Evolutionary conservation across 768 basidiomycete genomes (phyloP).

Genomic region (Chiua virens): DNA sequence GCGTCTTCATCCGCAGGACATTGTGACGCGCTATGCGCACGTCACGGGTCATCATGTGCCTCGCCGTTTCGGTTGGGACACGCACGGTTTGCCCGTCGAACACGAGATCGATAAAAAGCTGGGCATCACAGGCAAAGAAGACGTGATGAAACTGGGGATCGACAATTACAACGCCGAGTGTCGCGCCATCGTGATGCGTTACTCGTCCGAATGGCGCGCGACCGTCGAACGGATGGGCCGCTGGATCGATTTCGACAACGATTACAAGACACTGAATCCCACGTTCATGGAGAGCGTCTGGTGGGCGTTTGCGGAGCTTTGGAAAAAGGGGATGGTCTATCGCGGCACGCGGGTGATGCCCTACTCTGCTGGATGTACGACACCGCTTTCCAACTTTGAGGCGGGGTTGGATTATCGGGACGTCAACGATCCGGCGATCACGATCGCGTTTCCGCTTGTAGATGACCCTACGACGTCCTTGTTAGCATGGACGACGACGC

Average conservation of each 20-base stretch:
- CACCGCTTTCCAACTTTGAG: constrained; percentile 97
- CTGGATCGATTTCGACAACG: constrained; percentile 99
- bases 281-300: constrained; percentile 98
- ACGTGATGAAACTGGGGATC: constrained; percentile 95
- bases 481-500: constrained; percentile 98
- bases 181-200: constrained; percentile 95
- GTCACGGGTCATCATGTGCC: constrained; percentile 90
- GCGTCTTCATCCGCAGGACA: constrained; percentile 62
- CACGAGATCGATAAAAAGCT: constrained; percentile 99
- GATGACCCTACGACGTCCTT: constrained; percentile 90
- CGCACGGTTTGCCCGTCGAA: constrained; percentile 97
- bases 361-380: constrained; percentile 94
- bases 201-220: constrained; percentile 88
- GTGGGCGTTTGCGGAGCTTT: constrained; percentile 98
- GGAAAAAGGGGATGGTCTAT: constrained; percentile 90
- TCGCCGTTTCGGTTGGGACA: constrained; percentile 98
- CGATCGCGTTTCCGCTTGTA: constrained; percentile 88
- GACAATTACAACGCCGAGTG: constrained; percentile 98
- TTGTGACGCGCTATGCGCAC: constrained; percentile 94
- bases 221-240: constrained; percentile 98
- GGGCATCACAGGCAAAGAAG: constrained; percentile 87
- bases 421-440: constrained; percentile 93
- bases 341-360: constrained; percentile 95
- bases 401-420: constrained; percentile 91
- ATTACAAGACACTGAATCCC: constrained; percentile 95